A percentile compares a stretch with the other conserved stretches of the same genome.
These are phyloP conservation scores for Fusarium odoratissimum DNA, from an alignment of 2,329 filamentous ascomycete species.

Conservation along the genomic window DNA sequence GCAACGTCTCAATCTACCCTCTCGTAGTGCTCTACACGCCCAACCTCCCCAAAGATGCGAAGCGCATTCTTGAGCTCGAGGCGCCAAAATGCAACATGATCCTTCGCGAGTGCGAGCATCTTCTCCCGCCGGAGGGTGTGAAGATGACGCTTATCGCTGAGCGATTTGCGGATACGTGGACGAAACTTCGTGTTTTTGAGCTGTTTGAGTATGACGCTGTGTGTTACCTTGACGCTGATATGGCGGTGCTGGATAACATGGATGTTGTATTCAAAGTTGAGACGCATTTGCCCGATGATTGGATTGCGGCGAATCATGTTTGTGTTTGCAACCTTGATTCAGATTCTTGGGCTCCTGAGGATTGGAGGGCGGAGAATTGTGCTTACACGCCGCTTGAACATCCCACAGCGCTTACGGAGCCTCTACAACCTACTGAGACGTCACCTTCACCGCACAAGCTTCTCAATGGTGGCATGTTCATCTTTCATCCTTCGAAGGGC, in stretches of 20 bases:
- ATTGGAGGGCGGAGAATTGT: conserved; percentile 36
- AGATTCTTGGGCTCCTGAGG: conserved; percentile 35
- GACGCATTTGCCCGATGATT: conserved; percentile 26
- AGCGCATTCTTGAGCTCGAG: conserved; percentile 25
- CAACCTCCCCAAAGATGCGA: conserved; percentile 9
- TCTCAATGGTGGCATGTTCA: conserved; percentile 40
- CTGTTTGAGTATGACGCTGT: conserved; percentile 37
- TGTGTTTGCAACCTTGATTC: conserved; percentile 40
- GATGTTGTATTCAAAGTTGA: conserved; percentile 29
- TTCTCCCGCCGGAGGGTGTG: conserved; percentile 24
- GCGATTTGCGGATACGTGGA: conserved; percentile 38
- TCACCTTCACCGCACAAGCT: conserved; percentile 23
- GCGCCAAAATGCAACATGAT: conserved; percentile 31
- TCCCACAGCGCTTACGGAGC: conserved; percentile 14
- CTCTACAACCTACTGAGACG: conserved; percentile 13
- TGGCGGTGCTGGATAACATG: conserved; percentile 38
- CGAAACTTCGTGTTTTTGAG: conserved; percentile 36
- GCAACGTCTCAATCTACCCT: conserved; percentile 22
- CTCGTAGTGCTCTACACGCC: conserved; percentile 35
- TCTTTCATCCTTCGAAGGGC: conserved; percentile 28
- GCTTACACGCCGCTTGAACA: conserved; percentile 36
- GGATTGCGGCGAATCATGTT: conserved; percentile 40
- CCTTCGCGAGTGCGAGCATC: conserved; percentile 13
- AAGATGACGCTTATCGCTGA: conserved; percentile 37
- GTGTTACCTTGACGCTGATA: conserved; percentile 39